Percentiles rank a stretch among this genome's conserved stretches.
phyloP scores from a whole-genome alignment of 1,284 basidiomycete genomes.

The Fomes fomentarius region DNA sequence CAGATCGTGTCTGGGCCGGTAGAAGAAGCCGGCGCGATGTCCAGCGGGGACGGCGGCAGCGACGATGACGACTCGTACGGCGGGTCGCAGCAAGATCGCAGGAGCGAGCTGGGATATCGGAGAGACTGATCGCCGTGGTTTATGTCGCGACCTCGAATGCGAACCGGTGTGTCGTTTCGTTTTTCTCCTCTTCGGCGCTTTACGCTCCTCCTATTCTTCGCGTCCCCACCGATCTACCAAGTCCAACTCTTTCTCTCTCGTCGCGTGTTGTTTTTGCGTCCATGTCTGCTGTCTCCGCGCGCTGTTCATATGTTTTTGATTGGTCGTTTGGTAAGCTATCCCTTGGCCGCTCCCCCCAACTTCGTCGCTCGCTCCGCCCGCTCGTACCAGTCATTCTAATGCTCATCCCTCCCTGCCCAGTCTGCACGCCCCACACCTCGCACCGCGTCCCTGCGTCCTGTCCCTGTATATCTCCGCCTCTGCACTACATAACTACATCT shows the following conservation, averaged over 20 bases:
- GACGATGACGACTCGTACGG: constrained; percentile 40
- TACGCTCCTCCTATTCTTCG: too few relatives aligned
- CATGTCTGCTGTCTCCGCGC: not conserved
- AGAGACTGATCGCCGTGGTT: constrained; percentile 25
- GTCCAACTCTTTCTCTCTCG: not conserved
- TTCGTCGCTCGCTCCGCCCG: not conserved
- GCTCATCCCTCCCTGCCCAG: too few relatives aligned
- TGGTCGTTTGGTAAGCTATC: constrained; percentile 1
- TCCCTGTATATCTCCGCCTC: too few relatives aligned
- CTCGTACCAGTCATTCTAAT: too few relatives aligned
- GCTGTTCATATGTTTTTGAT: constrained; percentile 5
- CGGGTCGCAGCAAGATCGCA: constrained; percentile 37
- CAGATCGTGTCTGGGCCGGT: constrained; percentile 13
- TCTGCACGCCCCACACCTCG: too few relatives aligned
- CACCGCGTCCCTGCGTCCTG: too few relatives aligned
- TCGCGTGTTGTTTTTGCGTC: not conserved
- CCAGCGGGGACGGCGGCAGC: constrained; percentile 34
- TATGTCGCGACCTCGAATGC: not conserved
- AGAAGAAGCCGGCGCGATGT: constrained; percentile 30
- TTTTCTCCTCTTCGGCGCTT: not conserved
- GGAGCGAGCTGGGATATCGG: constrained; percentile 35
- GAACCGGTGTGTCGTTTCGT: not conserved
- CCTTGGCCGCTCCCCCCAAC: not conserved
- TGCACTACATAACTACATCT: too few relatives aligned
- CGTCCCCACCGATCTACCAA: too few relatives aligned